Base-by-base conservation (phyloP, 2,329 filamentous ascomycete genomes). In the Apiospora aurea region DNA sequence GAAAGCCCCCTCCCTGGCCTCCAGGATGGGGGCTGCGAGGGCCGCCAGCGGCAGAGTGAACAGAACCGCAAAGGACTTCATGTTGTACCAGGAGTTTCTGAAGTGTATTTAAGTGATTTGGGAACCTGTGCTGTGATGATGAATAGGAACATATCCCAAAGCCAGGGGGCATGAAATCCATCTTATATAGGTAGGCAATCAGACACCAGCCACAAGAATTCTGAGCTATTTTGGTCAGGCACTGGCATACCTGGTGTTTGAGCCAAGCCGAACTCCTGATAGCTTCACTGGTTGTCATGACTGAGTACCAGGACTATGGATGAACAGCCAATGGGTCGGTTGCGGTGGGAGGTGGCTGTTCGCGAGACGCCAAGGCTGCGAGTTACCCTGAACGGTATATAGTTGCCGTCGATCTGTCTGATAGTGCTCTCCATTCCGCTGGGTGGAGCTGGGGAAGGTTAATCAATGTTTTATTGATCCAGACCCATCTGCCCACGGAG, bases 1-100 rank as follows among this genome's bases (percentile, higher is more conserved):
- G 41, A 76, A 75, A 16, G 34, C 13, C 34, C 57, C 57, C 18
- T 72, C 75, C 46, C 71, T 73, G n/a, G 72, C 64, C 67, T 75
- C 75, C 7, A 77, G 69, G 38, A 79, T 74, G 69, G 78, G 77
- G 26, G 76, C 77, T n/a, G 77, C 77, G 69, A 78, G 68, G 64
- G 61, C 75, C 41, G 61, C 75, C 43, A 77, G 67, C 16, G 76
- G 73, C 24, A 73, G 69, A 46, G 67, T 38, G 6, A 78, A 70
- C 11, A 79, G 69, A 49, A 72, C 69, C 57, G 70, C 46, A 73
- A 77, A 70, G 44, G 75, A 74, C 74, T 75, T 78, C 77, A 79
- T 79, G 26, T 38, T 69, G 67, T 13, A 64, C 41, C 18, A n/a
- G 57, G 57, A 10, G 21, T 64, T 18, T 64, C 34, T 64, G 34